Conservation (phyloP, 1,284 basidiomycete genomes). For the Ganoderma sinense region DNA sequence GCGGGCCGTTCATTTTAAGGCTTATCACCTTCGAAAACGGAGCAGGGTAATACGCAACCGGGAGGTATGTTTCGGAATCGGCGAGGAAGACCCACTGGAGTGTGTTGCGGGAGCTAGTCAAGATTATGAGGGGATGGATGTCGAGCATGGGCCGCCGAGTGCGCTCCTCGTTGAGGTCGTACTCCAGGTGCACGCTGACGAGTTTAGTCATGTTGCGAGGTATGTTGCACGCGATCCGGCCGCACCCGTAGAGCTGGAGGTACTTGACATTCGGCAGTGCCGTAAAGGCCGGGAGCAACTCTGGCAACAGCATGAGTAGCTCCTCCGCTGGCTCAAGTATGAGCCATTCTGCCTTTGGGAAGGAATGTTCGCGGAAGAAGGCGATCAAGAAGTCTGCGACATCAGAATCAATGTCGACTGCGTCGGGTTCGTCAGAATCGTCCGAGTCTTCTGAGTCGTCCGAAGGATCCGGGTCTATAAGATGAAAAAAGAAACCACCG, state of each 20-base stretch:
- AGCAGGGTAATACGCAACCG: background rate
- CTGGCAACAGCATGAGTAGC: background rate
- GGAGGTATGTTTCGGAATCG: background rate
- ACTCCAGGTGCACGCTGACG: background rate
- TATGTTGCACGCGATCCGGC: background rate
- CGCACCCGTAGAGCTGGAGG: background rate
- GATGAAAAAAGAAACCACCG: background rate
- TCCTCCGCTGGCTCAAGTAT: background rate
- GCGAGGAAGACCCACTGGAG: background rate
- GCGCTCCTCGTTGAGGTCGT: background rate
- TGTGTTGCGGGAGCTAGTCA: background rate
- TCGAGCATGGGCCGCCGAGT: background rate
- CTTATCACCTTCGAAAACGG: background rate
- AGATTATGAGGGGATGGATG: background rate
- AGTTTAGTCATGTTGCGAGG: background rate
- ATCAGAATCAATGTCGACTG: background rate
- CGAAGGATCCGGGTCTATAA: background rate
- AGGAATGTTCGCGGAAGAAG: background rate
- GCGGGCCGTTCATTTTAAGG: background rate
- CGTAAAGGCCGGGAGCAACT: background rate
- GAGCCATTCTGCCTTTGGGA: background rate
- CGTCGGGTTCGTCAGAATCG: background rate
- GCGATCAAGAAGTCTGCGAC: background rate
- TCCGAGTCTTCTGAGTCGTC: background rate
- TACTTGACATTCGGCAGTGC: background rate